phyloP scores from a whole-genome alignment of 768 basidiomycete species.

The Chalciporus chontae region DNA sequence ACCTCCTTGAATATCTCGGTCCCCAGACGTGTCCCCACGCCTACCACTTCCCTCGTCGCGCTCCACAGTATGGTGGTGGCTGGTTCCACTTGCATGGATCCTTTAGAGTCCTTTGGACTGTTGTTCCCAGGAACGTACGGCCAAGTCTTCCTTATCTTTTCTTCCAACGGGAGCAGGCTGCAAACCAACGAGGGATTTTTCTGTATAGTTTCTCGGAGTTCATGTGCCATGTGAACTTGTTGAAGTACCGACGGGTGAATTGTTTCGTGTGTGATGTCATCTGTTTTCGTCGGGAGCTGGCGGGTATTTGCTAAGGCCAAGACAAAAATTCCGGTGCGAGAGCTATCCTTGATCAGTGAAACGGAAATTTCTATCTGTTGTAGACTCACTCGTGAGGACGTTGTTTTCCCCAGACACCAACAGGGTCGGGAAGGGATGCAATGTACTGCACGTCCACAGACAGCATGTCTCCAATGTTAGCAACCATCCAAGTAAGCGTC shows the following conservation, averaged over 20 bases:
- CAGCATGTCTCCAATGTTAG: slow-evolving; percentile 53
- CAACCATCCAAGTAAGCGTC: slow-evolving; percentile 61
- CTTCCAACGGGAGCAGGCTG: slow-evolving; percentile 49
- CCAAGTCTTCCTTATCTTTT: slow-evolving; percentile 48
- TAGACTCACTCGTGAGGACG: slow-evolving; percentile 56
- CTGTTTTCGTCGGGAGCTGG: slow-evolving; percentile 40
- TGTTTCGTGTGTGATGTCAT: slow-evolving; percentile 52
- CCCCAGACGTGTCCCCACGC: slow-evolving; percentile 14
- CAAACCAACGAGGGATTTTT: slow-evolving; percentile 44
- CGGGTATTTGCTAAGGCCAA: slow-evolving; percentile 45
- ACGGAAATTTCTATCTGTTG: neutral
- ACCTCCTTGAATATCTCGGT: slow-evolving; percentile 22
- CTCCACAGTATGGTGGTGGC: slow-evolving; percentile 11
- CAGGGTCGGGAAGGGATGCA: slow-evolving; percentile 45
- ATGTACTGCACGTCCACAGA: slow-evolving; percentile 57
- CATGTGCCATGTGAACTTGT: slow-evolving; percentile 36
- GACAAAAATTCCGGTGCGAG: slow-evolving; percentile 51
- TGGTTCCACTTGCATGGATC: slow-evolving; percentile 6
- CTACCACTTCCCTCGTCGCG: slow-evolving; percentile 15
- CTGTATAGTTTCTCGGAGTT: slow-evolving; percentile 34
- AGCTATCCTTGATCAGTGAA: slow-evolving; percentile 31
- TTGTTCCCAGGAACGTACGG: slow-evolving; percentile 33
- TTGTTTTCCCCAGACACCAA: slow-evolving; percentile 58
- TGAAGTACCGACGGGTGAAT: slow-evolving; percentile 59
- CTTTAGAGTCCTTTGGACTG: slow-evolving; percentile 6